Evolutionary conservation across 352 stramenopile genomes (phyloP).

Genomic region (Nothophytophthora sp.): DNA sequence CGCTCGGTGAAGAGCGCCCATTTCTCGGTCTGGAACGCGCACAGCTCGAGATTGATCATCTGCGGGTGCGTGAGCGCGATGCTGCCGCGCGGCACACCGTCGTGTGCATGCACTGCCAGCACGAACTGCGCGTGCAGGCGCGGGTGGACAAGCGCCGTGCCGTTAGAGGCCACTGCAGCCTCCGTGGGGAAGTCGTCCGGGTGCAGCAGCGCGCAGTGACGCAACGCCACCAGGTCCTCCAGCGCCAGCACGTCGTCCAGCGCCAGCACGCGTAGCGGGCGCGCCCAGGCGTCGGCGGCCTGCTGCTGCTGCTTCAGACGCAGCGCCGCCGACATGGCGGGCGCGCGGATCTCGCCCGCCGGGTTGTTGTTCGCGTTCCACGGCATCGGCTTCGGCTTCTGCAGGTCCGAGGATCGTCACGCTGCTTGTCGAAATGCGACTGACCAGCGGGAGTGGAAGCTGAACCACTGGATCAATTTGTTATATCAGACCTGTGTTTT

Average conservation of each 20-base stretch:
- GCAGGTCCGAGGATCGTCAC: conserved; percentile 7
- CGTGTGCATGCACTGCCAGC: conserved; percentile 44
- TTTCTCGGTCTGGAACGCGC: conserved; percentile 62
- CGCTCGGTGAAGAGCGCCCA: conserved; percentile 78
- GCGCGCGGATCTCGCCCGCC: conserved; percentile 74
- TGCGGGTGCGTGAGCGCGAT: conserved; percentile 68
- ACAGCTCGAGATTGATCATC: conserved; percentile 84
- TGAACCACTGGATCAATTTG: neutral
- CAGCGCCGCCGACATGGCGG: conserved; percentile 59
- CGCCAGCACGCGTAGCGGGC: conserved; percentile 36
- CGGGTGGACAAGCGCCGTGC: conserved; percentile 53
- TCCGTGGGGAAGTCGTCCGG: conserved; percentile 54
- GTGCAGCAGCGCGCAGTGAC: conserved; percentile 64
- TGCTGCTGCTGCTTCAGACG: conserved; percentile 51
- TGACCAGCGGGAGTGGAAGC: too few relatives aligned
- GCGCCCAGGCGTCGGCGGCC: conserved; percentile 27
- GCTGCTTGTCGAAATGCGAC: neutral
- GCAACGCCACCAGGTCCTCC: conserved; percentile 19
- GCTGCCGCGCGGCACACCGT: conserved; percentile 37
- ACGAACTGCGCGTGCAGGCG: conserved; percentile 81
- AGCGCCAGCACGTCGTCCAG: conserved; percentile 39
- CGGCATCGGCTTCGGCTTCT: conserved; percentile 58
- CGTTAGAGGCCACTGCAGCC: conserved; percentile 1
- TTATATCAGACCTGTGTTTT: too few relatives aligned
- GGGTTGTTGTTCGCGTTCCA: conserved; percentile 89